Conservation (phyloP, 306 rosid genomes). For the Lathyrus sativus region DNA sequence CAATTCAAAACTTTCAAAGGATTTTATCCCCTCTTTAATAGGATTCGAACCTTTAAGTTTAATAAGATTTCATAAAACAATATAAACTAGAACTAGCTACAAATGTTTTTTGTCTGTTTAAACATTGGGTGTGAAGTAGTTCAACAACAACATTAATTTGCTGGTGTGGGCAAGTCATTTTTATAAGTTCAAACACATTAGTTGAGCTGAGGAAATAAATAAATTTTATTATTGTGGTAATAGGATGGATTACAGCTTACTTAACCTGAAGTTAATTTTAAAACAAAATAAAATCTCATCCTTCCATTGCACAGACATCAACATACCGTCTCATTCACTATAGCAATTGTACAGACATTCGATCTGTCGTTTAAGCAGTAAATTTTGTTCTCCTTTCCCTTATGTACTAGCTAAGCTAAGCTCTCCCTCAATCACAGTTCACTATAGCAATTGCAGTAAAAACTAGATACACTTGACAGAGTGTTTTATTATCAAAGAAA, state of each 20-base stretch:
- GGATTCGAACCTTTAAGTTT: constrained; percentile 1
- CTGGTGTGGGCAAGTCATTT: background rate
- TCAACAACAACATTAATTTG: constrained; percentile 25
- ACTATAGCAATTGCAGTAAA: constrained; percentile 4
- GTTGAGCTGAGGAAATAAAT: constrained; percentile 4
- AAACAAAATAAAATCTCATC: constrained; percentile 19
- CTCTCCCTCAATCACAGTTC: constrained; percentile 9
- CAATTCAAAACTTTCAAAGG: background rate
- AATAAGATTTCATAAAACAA: constrained; percentile 16
- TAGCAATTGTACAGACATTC: background rate
- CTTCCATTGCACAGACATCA: constrained; percentile 20
- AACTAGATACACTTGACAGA: background rate
- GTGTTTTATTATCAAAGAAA: constrained; percentile 25
- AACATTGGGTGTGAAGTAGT: constrained; percentile 9
- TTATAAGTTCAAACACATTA: constrained; percentile 24
- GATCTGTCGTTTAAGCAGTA: constrained; percentile 25
- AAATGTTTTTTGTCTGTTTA: background rate
- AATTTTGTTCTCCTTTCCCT: constrained; percentile 22
- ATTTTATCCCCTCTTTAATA: background rate
- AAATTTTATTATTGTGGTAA: background rate
- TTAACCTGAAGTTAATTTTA: background rate
- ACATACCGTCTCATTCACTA: constrained; percentile 5
- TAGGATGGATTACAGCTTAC: constrained; percentile 18
- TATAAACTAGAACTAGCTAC: constrained; percentile 13
- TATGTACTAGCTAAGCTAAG: constrained; percentile 29